phyloP scores from a whole-genome alignment of 192 early-diverging fungal genomes.

The Coemansia sp. region DNA sequence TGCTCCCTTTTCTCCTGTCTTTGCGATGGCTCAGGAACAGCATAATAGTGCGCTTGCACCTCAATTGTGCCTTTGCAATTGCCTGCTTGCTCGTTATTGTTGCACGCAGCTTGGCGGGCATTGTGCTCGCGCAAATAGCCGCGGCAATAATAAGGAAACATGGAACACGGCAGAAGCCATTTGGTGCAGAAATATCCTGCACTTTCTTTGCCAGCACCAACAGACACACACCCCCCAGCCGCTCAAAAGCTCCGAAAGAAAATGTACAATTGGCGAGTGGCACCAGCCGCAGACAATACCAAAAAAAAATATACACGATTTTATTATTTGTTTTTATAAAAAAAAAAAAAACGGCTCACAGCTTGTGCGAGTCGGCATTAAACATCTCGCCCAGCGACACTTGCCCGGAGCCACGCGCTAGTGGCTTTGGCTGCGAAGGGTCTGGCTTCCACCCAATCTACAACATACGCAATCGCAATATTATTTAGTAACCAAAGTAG shows the following conservation, averaged over 20 bases:
- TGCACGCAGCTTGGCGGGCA: neutral
- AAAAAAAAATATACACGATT: neutral
- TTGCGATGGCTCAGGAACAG: neutral
- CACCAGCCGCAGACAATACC: slow-evolving; percentile 8
- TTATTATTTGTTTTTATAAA: too few species aligned
- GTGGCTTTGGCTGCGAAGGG: slow-evolving; percentile 79
- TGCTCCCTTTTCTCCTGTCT: neutral
- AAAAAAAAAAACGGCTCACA: slow-evolving; percentile 15
- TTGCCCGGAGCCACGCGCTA: slow-evolving; percentile 78
- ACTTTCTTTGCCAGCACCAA: neutral
- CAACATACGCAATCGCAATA: neutral
- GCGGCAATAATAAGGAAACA: slow-evolving; percentile 8
- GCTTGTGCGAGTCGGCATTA: slow-evolving; percentile 40
- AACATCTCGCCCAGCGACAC: slow-evolving; percentile 77
- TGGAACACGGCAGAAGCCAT: neutral
- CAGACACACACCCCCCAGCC: neutral
- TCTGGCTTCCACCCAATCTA: slow-evolving; percentile 96
- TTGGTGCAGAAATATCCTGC: slow-evolving; percentile 8
- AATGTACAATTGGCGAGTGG: slow-evolving; percentile 7
- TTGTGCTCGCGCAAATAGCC: slow-evolving; percentile 8
- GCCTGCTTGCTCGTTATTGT: slow-evolving; percentile 8
- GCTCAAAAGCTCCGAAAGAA: slow-evolving; percentile 12
- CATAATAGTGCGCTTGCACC: neutral
- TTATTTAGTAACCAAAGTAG: neutral
- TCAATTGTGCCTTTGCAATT: slow-evolving; percentile 10